Evolutionary conservation across 1,139 yeast genomes (phyloP).

Genomic region (Yamadazyma diospyri): DNA sequence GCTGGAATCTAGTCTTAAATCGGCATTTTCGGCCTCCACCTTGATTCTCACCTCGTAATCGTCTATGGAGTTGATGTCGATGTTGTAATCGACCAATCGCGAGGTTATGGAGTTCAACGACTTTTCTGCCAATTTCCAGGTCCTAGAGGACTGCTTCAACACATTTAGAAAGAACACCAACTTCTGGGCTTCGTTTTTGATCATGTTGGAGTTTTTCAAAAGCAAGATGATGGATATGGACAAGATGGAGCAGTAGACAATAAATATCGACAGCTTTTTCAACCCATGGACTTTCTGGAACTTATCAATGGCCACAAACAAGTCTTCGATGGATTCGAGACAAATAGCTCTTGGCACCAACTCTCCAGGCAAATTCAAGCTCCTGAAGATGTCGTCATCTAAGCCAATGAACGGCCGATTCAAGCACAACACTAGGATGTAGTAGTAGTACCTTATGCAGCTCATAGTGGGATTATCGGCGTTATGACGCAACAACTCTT

Average conservation of each 20-base stretch:
- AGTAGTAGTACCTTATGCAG: constrained; percentile 56
- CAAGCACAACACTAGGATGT: constrained; percentile 52
- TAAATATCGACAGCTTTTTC: constrained; percentile 41
- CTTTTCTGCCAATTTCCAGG: constrained; percentile 50
- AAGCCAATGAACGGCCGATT: constrained; percentile 53
- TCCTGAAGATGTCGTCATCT: constrained; percentile 12
- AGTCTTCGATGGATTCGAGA: constrained; percentile 40
- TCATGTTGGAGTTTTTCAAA: constrained; percentile 27
- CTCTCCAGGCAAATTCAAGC: constrained; percentile 5
- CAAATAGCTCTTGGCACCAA: constrained; percentile 33
- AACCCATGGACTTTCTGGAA: constrained; percentile 41
- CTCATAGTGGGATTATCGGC: constrained; percentile 51
- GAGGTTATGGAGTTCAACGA: constrained; percentile 39
- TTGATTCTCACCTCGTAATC: constrained; percentile 4
- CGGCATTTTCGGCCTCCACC: not conserved
- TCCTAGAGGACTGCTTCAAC: constrained; percentile 36
- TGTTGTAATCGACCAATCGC: constrained; percentile 21
- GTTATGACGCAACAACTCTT: constrained; percentile 34
- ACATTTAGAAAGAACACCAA: constrained; percentile 39
- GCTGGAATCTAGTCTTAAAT: not conserved
- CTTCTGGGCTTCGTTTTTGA: constrained; percentile 20
- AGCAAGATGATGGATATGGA: constrained; percentile 44
- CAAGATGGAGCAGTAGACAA: constrained; percentile 47
- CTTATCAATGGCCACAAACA: constrained; percentile 34
- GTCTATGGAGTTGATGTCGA: constrained; percentile 11